Conservation (phyloP, 2,329 filamentous ascomycete genomes). For the Aspergillus sp. region DNA sequence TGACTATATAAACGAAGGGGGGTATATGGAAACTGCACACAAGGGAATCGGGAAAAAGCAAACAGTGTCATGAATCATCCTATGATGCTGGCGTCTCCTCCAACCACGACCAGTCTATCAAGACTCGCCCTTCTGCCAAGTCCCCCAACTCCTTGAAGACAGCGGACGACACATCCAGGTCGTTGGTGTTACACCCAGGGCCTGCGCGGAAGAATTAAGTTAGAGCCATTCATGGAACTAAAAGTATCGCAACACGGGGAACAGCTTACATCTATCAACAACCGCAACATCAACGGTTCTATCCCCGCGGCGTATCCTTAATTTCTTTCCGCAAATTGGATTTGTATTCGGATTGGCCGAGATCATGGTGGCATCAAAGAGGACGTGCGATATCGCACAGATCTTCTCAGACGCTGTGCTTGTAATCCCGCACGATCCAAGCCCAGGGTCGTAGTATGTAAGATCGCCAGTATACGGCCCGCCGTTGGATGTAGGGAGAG, state of each 20-base stretch:
- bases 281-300: conserved; percentile 66
- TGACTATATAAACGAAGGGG: conserved; percentile 7
- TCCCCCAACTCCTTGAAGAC: conserved; percentile 55
- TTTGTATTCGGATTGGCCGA: conserved; percentile 66
- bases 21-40: conserved; percentile 13
- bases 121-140: conserved; percentile 52
- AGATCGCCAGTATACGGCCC: conserved; percentile 65
- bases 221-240: conserved; percentile 9
- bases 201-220: conserved; percentile 33
- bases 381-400: conserved; percentile 67
- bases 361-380: conserved; percentile 65
- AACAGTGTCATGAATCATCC: conserved; percentile 7
- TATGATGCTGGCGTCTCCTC: conserved; percentile 38
- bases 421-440: conserved; percentile 71
- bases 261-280: conserved; percentile 65
- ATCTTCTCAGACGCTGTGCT: conserved; percentile 62
- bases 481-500: conserved; percentile 41
- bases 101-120: conserved; percentile 58
- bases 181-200: conserved; percentile 52
- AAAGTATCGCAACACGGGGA: neutral
- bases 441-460: conserved; percentile 69
- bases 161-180: conserved; percentile 55
- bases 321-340: conserved; percentile 67
- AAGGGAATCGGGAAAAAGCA: conserved; percentile 4
- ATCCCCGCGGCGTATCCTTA: conserved; percentile 64